These are phyloP conservation scores for Adansonia grandidieri DNA, from an alignment of 441 rosid species.

Conservation along the genomic window DNA sequence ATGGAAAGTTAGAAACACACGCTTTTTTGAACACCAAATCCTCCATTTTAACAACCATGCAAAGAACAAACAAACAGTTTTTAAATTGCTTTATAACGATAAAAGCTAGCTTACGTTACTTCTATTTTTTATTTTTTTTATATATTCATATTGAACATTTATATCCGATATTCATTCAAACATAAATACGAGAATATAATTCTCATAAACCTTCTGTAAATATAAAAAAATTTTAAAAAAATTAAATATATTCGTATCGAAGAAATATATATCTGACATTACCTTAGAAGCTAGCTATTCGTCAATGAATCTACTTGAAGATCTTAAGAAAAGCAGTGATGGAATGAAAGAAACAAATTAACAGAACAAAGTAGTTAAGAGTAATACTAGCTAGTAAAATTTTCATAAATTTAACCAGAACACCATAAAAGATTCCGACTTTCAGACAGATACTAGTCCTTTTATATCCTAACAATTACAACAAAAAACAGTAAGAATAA, in stretches of 20 bases:
- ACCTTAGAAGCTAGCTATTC: background rate
- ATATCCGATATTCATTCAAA: no score
- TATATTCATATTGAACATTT: background rate
- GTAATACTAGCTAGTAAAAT: background rate
- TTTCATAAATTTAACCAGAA: background rate
- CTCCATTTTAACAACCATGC: constrained; percentile 11
- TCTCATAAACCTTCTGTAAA: no score
- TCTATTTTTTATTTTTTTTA: background rate
- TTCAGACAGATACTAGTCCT: background rate
- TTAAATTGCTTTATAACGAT: background rate
- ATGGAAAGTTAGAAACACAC: background rate
- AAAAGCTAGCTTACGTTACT: background rate
- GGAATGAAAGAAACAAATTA: background rate
- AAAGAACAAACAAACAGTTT: background rate
- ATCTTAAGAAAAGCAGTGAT: background rate
- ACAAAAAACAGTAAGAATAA: background rate
- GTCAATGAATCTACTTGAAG: background rate
- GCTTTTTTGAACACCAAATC: constrained; percentile 5
- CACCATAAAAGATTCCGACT: background rate
- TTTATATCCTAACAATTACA: background rate
- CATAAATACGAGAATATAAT: no score
- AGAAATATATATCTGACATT: no score
- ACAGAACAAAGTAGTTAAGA: background rate
- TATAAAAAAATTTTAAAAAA: no score
- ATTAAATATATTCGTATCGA: no score